phyloP scores from a whole-genome alignment of 345 rosid species.

The Pistacia atlantica region DNA sequence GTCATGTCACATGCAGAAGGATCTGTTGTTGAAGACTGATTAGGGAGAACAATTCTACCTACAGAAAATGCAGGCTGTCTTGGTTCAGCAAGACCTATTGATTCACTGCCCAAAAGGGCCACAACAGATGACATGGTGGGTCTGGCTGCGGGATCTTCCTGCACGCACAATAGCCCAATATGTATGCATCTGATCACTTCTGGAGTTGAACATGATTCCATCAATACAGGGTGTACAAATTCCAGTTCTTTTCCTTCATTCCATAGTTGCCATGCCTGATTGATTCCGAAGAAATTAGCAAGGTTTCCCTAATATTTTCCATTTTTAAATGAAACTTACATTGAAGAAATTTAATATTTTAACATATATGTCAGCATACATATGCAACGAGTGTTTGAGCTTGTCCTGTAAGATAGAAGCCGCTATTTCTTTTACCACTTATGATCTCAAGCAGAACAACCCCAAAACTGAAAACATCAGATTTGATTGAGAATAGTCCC shows the following conservation, averaged over 20 bases:
- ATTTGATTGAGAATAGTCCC: conserved; percentile 45
- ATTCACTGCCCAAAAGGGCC: conserved; percentile 37
- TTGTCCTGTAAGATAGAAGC: conserved; percentile 23
- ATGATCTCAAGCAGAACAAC: conserved; percentile 48
- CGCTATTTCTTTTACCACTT: conserved; percentile 33
- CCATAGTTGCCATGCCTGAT: conserved; percentile 53
- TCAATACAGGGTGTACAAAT: conserved; percentile 35
- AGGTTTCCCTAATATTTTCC: background rate
- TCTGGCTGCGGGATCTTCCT: conserved; percentile 44
- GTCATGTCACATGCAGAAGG: conserved; percentile 17
- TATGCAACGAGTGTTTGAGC: conserved; percentile 30
- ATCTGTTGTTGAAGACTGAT: background rate
- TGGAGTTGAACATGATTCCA: conserved; percentile 24
- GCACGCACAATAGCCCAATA: conserved; percentile 51
- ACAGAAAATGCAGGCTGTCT: conserved; percentile 30
- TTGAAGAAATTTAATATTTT: background rate
- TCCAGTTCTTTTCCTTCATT: conserved; percentile 40
- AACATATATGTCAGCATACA: background rate
- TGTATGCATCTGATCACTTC: conserved; percentile 47
- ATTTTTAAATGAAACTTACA: background rate
- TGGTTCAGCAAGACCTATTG: conserved; percentile 17
- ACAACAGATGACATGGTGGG: conserved; percentile 53
- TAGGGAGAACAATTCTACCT: conserved; percentile 3
- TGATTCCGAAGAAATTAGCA: background rate
- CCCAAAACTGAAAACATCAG: conserved; percentile 53